phyloP scores from a whole-genome alignment of 1,284 basidiomycete genomes.

The Mixia osmundae region DNA sequence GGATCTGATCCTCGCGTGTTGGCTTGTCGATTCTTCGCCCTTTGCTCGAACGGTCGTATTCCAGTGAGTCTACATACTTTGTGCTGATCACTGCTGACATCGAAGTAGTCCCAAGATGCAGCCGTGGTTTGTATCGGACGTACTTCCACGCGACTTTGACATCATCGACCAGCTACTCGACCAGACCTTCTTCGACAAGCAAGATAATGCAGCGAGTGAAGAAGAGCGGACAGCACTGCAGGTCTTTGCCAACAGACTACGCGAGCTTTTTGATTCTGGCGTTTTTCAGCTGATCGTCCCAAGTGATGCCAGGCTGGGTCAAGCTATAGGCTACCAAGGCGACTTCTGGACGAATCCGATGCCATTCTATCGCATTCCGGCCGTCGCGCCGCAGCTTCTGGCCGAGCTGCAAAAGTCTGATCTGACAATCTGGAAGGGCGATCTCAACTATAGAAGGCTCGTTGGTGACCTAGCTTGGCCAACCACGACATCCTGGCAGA shows the following conservation, averaged over 20 bases:
- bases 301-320: neutral
- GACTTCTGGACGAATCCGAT: slow-evolving; percentile 61
- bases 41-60: slow-evolving; percentile 58
- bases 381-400: slow-evolving; percentile 36
- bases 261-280: slow-evolving; percentile 2
- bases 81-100: neutral
- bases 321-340: neutral
- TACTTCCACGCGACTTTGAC: slow-evolving; percentile 18
- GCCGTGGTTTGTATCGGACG: slow-evolving; percentile 66
- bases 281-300: neutral
- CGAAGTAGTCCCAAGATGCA: slow-evolving; percentile 49
- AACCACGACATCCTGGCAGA: slow-evolving; percentile 47
- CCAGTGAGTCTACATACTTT: slow-evolving; percentile 37
- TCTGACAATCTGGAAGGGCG: slow-evolving; percentile 43
- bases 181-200: slow-evolving; percentile 33
- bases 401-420: slow-evolving; percentile 36
- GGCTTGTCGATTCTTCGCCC: slow-evolving; percentile 64
- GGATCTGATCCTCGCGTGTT: slow-evolving; percentile 84
- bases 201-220: slow-evolving; percentile 14
- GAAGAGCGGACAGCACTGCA: slow-evolving; percentile 24
- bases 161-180: slow-evolving; percentile 26
- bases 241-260: slow-evolving; percentile 48
- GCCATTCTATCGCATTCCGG: slow-evolving; percentile 58
- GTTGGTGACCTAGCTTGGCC: slow-evolving; percentile 80
- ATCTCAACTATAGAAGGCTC: slow-evolving; percentile 69